Base-by-base conservation (phyloP, 2,329 filamentous ascomycete species). In the Talaromyces albobiverticillius region DNA sequence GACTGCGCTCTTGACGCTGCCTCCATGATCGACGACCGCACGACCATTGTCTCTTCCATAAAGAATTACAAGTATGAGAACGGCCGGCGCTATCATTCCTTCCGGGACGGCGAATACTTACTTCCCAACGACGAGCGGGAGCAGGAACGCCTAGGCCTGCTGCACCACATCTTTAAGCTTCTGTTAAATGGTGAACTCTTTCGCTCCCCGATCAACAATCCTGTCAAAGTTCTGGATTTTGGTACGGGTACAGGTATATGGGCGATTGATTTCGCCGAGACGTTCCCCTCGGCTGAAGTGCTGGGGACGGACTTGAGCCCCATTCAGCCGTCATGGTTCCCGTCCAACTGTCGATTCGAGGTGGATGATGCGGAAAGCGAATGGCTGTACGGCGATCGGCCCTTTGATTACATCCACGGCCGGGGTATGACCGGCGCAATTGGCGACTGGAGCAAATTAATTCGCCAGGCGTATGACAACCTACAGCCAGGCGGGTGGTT, bases 211-310 rank as follows among this genome's bases (percentile, higher is more conserved):
- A 61, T 71, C 41, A 14, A 51, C 5, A 47, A 56, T 22, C 58
- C 55, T 1, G 41, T 31, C 8, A 25, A 46, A 25, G 46, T 74
- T 7, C 65, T 81, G 1, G 79, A 81, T 61, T 61, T 77, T 23
- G 77, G 77, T n/a, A 79, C 76, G 1, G 78, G 78, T 0, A 80
- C 77, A 2, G 77, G 77, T 2, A 34, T 16, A 65, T 72, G 46
- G 60, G 60, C 57, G 20, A 60, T 61, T 43, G 47, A 50, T 25
- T 43, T 51, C 5, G 72, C 65, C 4, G 65, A 66, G 36, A 16
- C 46, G 34, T 61, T 61, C 41, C 62, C 65, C 3, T 31, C 54
- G 2, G 59, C 62, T 7, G 56, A 67, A 67, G 53, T 58, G 6
- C 31, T 58, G 10, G 56, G 56, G 6, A 58, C 46, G 6, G 56